These are phyloP conservation scores for Alternaria dauci DNA, from an alignment of 2,329 filamentous ascomycete genomes.

Conservation along the genomic window DNA sequence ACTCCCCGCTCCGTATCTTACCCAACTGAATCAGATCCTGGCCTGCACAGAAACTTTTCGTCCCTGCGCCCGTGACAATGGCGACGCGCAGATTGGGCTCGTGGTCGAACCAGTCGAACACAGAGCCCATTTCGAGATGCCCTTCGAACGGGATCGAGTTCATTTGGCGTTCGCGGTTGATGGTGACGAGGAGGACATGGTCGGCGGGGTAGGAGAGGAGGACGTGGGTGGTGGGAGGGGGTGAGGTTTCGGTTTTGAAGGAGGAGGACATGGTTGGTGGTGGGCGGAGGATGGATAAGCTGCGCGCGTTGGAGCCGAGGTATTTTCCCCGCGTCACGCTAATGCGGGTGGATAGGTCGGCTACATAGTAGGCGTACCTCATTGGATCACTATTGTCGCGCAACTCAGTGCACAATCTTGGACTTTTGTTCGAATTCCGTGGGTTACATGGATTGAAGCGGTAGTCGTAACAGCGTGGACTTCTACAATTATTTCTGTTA, in stretches of 20 bases:
- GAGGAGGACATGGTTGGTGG: conserved; percentile 28
- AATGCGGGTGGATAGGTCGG: background rate
- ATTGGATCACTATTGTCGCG: background rate
- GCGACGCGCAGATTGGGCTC: conserved; percentile 60
- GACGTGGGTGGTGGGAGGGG: conserved; percentile 46
- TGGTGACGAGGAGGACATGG: conserved; percentile 62
- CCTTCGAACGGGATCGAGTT: conserved; percentile 55
- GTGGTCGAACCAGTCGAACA: conserved; percentile 64
- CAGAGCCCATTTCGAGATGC: conserved; percentile 59
- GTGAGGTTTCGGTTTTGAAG: conserved; percentile 38
- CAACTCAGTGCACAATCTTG: background rate
- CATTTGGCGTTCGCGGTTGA: conserved; percentile 60
- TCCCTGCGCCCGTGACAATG: conserved; percentile 60
- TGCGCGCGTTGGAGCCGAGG: conserved; percentile 12
- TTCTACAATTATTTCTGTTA: background rate
- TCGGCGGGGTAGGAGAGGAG: conserved; percentile 58
- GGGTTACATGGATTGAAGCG: background rate
- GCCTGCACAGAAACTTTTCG: conserved; percentile 64
- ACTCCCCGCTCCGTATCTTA: conserved; percentile 38
- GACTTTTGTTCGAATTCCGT: background rate
- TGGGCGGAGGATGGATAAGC: background rate
- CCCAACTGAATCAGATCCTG: conserved; percentile 62
- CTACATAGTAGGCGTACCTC: too few relatives aligned
- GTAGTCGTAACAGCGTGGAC: background rate
- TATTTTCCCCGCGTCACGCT: conserved; percentile 9